Evolutionary conservation across 768 basidiomycete species (phyloP), one percentile per base, ranked within the genome.

Genomic region (Roridomyces roridus): DNA sequence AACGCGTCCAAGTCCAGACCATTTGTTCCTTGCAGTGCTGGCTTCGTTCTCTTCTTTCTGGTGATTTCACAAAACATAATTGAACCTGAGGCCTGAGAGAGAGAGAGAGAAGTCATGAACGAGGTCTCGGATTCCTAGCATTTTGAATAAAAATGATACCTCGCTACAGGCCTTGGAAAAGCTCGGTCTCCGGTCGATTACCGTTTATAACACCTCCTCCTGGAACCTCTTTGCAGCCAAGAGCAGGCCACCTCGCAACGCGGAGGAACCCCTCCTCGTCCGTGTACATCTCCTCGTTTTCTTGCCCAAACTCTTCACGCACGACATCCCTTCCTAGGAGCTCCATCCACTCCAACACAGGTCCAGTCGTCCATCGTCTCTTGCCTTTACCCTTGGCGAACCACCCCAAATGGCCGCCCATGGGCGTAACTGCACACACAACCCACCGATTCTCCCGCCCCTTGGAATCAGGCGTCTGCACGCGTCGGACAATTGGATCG

Each of bases 351-450:
- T 92, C 87, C 15, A 91, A 69, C 4, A 89, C 85, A 10, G 90
- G 91, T 62, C 80, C 75, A 14, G 78, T 84, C 46, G 88, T 77
- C 90, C 91, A 92, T 49, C 89, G 75, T 63, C 78, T 55, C 24
- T 68, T 67, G 28, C 76, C 76, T 31, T 68, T 67, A 26, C 76
- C 76, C 31, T 77, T 71, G 70, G 88, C 82, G 64, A 91, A 92
- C 91, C 91, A 96, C 31, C 92, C 93, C 7, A 94, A 77, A 72
- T 93, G 91, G 0, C 91, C 91, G 3, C 91, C 92, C 18, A 75
- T 72, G 28, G 74, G 71, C 0, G 92, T 92, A 44, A 87, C 66
- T 18, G 75, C 85, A 70, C 87, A 81, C 2, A 83, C 77, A 14
- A 88, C 80, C 66, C 79, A 81, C 8, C 76, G 76, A 60, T 83